These are phyloP conservation scores for Cynanchum wilfordii DNA, from an alignment of 257 asterid genomes.

Conservation along the genomic window DNA sequence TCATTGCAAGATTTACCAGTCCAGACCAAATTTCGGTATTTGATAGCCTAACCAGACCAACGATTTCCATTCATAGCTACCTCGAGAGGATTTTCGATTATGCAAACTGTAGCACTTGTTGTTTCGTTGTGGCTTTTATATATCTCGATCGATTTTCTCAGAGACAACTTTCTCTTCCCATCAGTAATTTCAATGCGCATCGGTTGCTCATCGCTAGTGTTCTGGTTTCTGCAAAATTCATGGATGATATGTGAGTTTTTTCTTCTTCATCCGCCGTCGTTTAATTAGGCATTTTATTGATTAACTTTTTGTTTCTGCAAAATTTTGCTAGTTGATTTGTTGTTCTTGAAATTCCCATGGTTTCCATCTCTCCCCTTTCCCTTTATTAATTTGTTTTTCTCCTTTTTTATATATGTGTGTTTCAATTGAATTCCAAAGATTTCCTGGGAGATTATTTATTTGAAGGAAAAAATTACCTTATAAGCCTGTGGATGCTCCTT, in stretches of 20 bases:
- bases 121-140: constrained; percentile 58
- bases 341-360: background rate
- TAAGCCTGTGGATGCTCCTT: no score
- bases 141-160: constrained; percentile 62
- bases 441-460: no score
- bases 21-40: constrained; percentile 40
- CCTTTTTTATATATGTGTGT: no score
- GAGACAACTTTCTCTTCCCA: constrained; percentile 48
- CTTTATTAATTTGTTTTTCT: background rate
- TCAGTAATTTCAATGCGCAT: constrained; percentile 63
- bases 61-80: constrained; percentile 45
- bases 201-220: constrained; percentile 67
- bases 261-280: background rate
- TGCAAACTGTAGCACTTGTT: constrained; percentile 67
- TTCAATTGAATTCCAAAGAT: background rate
- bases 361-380: background rate
- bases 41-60: constrained; percentile 47
- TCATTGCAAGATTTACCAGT: background rate
- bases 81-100: constrained; percentile 67
- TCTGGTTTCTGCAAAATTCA: constrained; percentile 61
- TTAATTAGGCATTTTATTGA: no score
- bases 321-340: background rate
- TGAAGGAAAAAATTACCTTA: no score
- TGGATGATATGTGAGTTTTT: constrained; percentile 70
- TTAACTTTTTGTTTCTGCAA: background rate